Conservation (phyloP, 257 asterid genomes). For the Solanum dulcamara region DNA sequence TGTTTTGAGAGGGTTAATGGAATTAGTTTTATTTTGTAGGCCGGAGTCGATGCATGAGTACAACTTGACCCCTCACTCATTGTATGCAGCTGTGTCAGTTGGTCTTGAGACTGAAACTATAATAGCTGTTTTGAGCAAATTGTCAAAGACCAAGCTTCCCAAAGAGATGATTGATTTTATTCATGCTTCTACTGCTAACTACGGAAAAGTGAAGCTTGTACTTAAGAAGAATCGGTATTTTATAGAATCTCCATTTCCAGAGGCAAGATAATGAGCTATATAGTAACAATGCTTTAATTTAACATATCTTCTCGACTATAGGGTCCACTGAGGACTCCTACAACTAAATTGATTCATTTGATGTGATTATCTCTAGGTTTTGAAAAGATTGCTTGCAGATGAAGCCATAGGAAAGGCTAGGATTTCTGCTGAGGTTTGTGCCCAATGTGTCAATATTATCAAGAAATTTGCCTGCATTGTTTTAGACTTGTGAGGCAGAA, state of each 20-base stretch:
- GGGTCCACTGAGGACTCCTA: neutral
- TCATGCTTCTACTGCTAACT: slow-evolving; percentile 85
- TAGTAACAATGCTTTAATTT: neutral
- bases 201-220: slow-evolving; percentile 95
- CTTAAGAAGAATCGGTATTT: slow-evolving; percentile 89
- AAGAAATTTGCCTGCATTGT: neutral
- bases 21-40: slow-evolving; percentile 31
- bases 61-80: slow-evolving; percentile 93
- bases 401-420: slow-evolving; percentile 78
- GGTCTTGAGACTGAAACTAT: slow-evolving; percentile 97
- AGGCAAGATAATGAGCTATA: slow-evolving; percentile 38
- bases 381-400: slow-evolving; percentile 68
- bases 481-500: neutral
- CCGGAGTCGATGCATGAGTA: slow-evolving; percentile 99
- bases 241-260: slow-evolving; percentile 91
- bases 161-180: slow-evolving; percentile 91
- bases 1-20: neutral
- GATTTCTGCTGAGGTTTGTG: slow-evolving; percentile 46
- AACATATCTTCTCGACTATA: neutral
- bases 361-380: slow-evolving; percentile 40
- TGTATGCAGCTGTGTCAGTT: slow-evolving; percentile 90
- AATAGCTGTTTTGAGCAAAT: slow-evolving; percentile 70
- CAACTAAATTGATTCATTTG: neutral
- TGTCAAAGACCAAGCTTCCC: slow-evolving; percentile 91
- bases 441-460: neutral